Evolutionary conservation across 768 basidiomycete genomes (phyloP).

Genomic region (Boletus huronensis): DNA sequence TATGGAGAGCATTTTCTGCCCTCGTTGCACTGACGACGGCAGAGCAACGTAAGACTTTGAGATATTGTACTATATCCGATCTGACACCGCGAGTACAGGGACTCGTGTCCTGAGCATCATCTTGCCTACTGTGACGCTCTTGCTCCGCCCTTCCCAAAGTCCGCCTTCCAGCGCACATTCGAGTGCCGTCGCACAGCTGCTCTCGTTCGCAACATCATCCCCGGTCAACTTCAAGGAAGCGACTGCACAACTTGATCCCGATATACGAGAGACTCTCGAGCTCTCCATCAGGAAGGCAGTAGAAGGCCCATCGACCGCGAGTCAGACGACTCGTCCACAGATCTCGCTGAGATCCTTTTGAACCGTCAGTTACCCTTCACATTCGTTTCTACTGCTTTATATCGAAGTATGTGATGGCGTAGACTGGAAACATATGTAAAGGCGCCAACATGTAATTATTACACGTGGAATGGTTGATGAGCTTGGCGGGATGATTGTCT

Average conservation of each 20-base stretch:
- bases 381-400: not conserved
- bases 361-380: slow-evolving; percentile 1
- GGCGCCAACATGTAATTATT: not conserved
- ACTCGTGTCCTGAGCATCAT: slow-evolving; percentile 65
- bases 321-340: slow-evolving; percentile 58
- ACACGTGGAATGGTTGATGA: not conserved
- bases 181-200: slow-evolving; percentile 61
- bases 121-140: slow-evolving; percentile 69
- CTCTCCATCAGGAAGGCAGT: slow-evolving; percentile 74
- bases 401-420: not conserved
- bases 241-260: slow-evolving; percentile 58
- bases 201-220: slow-evolving; percentile 66
- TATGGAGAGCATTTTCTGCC: slow-evolving; percentile 74
- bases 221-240: slow-evolving; percentile 85
- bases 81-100: slow-evolving; percentile 40
- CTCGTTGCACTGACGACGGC: slow-evolving; percentile 57
- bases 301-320: slow-evolving; percentile 38
- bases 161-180: slow-evolving; percentile 46
- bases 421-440: not conserved
- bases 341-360: slow-evolving; percentile 75
- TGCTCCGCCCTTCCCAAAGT: slow-evolving; percentile 53
- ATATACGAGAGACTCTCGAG: slow-evolving; percentile 64
- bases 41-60: slow-evolving; percentile 53
- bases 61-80: not conserved
- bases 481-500: not conserved